These are phyloP conservation scores for Mucor piriformis DNA, from an alignment of 371 early-diverging fungal genomes.

Conservation along the genomic window DNA sequence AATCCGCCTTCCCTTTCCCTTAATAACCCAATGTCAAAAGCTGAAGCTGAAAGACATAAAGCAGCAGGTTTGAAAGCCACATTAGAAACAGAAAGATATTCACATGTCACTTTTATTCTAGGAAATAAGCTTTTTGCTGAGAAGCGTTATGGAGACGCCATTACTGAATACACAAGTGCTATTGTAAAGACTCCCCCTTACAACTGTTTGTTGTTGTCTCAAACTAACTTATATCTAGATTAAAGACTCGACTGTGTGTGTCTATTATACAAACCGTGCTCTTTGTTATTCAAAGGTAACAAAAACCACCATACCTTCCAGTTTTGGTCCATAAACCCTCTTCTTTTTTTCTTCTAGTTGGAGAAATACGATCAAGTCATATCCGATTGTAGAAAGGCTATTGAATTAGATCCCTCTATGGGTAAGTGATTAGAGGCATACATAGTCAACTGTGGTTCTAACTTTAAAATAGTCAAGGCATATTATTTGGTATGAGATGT, in stretches of 20 bases:
- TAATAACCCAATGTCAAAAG: constrained; percentile 27
- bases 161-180: constrained; percentile 74
- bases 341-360: constrained; percentile 31
- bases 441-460: background rate
- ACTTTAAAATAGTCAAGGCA: constrained; percentile 60
- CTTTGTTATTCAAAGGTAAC: constrained; percentile 70
- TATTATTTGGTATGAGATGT: constrained; percentile 66
- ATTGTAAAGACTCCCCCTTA: constrained; percentile 50
- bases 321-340: no score
- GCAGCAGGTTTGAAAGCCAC: constrained; percentile 39
- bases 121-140: constrained; percentile 64
- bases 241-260: constrained; percentile 62
- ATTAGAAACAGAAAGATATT: background rate
- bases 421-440: constrained; percentile 35
- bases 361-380: constrained; percentile 62
- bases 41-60: constrained; percentile 46
- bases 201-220: background rate
- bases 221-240: constrained; percentile 44
- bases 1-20: no score
- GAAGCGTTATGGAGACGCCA: constrained; percentile 66
- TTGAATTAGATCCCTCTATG: constrained; percentile 68
- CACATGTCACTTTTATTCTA: constrained; percentile 1
- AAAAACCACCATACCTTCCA: no score
- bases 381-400: constrained; percentile 68
- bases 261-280: constrained; percentile 82